These are phyloP conservation scores for Bimuria novae-zelandiae DNA, from an alignment of 2,329 filamentous ascomycete genomes.

Conservation along the genomic window DNA sequence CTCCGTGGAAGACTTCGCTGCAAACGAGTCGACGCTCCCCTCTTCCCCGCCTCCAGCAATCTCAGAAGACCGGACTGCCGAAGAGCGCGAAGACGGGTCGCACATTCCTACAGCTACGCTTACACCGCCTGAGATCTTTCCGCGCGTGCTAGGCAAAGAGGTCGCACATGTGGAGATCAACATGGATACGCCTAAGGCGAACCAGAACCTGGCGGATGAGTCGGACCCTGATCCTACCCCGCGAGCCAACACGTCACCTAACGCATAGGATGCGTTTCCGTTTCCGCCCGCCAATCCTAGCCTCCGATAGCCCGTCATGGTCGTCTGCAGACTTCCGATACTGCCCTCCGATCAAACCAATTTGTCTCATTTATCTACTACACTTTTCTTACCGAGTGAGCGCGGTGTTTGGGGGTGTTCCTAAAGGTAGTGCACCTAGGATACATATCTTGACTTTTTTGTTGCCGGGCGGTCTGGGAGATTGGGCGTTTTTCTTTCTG, in stretches of 20 bases:
- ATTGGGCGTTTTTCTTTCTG: not conserved
- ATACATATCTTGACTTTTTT: constrained; percentile 22
- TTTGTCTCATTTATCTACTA: constrained; percentile 16
- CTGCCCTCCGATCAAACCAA: not conserved
- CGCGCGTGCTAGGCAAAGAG: constrained; percentile 48
- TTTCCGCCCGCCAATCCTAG: constrained; percentile 5
- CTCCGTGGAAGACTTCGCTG: constrained; percentile 52
- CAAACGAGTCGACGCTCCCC: constrained; percentile 38
- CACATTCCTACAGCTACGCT: constrained; percentile 44
- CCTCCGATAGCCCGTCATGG: constrained; percentile 9
- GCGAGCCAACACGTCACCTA: constrained; percentile 29
- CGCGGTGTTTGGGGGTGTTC: constrained; percentile 46
- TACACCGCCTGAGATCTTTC: constrained; percentile 58
- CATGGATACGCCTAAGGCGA: constrained; percentile 47
- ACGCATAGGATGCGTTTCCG: constrained; percentile 8
- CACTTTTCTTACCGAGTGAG: constrained; percentile 18
- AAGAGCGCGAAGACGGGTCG: constrained; percentile 37
- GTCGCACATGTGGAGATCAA: constrained; percentile 42
- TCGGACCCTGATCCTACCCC: constrained; percentile 51
- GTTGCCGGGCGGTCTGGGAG: too few relatives aligned
- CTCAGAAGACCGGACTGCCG: constrained; percentile 45
- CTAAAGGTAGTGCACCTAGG: constrained; percentile 40
- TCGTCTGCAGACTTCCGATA: not conserved
- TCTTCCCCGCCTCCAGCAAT: constrained; percentile 49
- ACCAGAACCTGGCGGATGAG: constrained; percentile 33